These are phyloP conservation scores for Macrophomina tecta DNA, from an alignment of 2,329 filamentous ascomycete species.

Conservation along the genomic window DNA sequence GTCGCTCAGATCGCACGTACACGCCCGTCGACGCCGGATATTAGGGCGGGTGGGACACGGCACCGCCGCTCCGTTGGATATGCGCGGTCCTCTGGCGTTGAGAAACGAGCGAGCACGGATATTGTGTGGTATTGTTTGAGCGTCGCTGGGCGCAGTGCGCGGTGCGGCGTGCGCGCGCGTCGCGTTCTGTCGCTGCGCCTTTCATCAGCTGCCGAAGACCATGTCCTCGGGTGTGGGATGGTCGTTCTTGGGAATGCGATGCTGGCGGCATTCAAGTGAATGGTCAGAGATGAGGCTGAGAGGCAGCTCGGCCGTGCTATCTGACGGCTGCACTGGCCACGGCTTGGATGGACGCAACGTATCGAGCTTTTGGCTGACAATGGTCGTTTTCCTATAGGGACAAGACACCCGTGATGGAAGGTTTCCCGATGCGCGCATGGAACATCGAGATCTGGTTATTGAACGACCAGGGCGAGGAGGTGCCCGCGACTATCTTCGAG, in stretches of 20 bases:
- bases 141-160: neutral
- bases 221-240: too few species aligned
- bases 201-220: neutral
- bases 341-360: neutral
- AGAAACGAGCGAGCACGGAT: too few species aligned
- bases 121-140: too few species aligned
- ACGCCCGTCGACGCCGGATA: too few species aligned
- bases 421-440: conserved; percentile 93
- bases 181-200: neutral
- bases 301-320: neutral
- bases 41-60: too few species aligned
- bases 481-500: conserved; percentile 83
- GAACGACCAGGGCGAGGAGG: conserved; percentile 84
- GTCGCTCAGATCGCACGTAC: neutral
- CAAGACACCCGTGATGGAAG: conserved; percentile 80
- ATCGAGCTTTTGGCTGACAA: conserved; percentile 1
- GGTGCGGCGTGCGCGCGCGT: neutral
- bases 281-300: neutral
- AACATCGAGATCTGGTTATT: conserved; percentile 83
- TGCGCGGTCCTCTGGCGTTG: too few species aligned
- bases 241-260: too few species aligned
- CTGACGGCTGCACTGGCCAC: neutral
- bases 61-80: too few species aligned
- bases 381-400: conserved; percentile 58
- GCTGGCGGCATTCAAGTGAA: too few species aligned